Base-by-base conservation (phyloP, 495 filamentous ascomycete species). In the Penicillium malachiteum region DNA sequence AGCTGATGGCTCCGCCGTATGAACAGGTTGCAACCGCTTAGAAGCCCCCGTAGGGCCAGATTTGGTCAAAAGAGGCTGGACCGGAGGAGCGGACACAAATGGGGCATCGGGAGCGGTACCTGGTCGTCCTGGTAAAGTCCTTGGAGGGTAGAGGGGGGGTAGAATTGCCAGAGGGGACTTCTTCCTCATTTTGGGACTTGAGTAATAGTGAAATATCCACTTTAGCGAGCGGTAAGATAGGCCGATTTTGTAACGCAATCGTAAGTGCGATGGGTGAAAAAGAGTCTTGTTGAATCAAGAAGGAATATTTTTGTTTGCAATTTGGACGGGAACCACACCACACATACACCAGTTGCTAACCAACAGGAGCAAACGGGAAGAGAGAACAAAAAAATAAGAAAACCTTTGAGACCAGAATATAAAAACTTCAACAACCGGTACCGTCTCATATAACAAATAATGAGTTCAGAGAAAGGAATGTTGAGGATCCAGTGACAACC, bases 141-240 rank as follows among this genome's bases (percentile, higher is more conserved):
- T 72, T 7, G 75, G 74, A 46, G 82, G 76, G 63, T 78, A 80
- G 67, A 76, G 66, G 26, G 69, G n/a, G 51, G 54, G 79, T 70
- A 62, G 78, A 78, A 61, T 71, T 76, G 69, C 79, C 69, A 45
- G 75, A 68, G 73, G 86, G 35, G 54, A 64, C 82, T 82, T 89
- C 87, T 82, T 89, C 85, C 78, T 89, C 88, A 87, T 89, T 87
- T 75, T 86, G 76, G 67, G 80, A 79, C 77, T 88, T 88, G 70
- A 92, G 82, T 64, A 92, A 81, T 48, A 85, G 84, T 78, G 86
- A 82, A 87, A 92, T 90, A 91, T 92, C 89, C 89, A 92, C 87
- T 83, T 80, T 91, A 84, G 74, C 84, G 81, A 83, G 67, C 65
- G 73, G 74, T 65, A 73, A 65, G 64, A 75, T 71, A 64, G 69